These are phyloP conservation scores for Dryas octopetala DNA, from an alignment of 306 rosid species.

Conservation along the genomic window DNA sequence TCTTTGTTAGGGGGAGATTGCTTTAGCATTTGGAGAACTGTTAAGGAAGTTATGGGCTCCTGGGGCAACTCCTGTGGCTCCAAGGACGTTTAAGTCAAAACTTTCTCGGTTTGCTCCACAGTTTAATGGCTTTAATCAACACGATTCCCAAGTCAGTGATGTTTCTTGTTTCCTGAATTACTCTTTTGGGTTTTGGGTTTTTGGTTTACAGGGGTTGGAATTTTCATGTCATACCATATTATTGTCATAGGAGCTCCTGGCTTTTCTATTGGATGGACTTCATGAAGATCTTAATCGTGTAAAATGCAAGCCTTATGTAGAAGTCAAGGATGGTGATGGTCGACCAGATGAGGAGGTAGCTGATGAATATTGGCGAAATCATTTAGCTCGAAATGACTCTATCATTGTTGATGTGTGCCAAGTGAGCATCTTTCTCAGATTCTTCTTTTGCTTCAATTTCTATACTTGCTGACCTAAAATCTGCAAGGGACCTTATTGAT, in stretches of 20 bases:
- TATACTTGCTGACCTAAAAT: not conserved
- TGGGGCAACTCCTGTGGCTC: constrained; percentile 84
- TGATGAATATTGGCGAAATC: constrained; percentile 94
- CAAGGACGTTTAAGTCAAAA: constrained; percentile 83
- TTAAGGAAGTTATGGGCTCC: constrained; percentile 98
- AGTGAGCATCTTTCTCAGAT: constrained; percentile 42
- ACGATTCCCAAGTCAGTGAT: constrained; percentile 93
- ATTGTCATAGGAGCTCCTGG: constrained; percentile 77
- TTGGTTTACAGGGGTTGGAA: constrained; percentile 20
- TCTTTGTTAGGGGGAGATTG: constrained; percentile 90
- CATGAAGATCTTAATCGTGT: constrained; percentile 99
- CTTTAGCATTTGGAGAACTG: constrained; percentile 92
- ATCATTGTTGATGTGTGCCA: constrained; percentile 98
- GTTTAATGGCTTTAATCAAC: constrained; percentile 98
- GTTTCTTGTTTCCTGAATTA: constrained; percentile 32
- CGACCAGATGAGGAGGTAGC: constrained; percentile 82
- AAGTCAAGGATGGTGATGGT: constrained; percentile 88
- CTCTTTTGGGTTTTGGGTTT: constrained; percentile 20
- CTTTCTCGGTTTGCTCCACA: constrained; percentile 98
- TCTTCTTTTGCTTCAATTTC: not conserved
- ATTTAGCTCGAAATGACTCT: constrained; percentile 94
- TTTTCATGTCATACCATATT: constrained; percentile 28
- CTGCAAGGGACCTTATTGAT: no score
- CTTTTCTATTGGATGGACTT: constrained; percentile 96
- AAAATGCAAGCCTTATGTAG: constrained; percentile 88